Evolutionary conservation across 176 grass and related monocot genomes (phyloP).

Genomic region (Cocos nucifera): DNA sequence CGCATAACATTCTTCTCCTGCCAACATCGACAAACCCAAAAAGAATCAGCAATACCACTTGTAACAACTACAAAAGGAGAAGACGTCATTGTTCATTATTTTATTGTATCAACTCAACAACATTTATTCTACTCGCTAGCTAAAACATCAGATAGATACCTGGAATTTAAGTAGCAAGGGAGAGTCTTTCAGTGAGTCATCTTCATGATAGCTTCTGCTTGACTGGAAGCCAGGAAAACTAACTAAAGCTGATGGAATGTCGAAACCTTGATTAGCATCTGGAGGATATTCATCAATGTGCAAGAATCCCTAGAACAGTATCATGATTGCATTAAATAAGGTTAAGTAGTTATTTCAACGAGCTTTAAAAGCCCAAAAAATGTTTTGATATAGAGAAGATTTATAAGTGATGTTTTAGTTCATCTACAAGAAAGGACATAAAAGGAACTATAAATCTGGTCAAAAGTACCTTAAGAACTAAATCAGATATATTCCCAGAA

Average conservation of each 20-base stretch:
- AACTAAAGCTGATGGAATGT: constrained; percentile 95
- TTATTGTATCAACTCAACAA: too few relatives aligned
- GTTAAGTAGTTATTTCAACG: too few relatives aligned
- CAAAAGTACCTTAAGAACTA: too few relatives aligned
- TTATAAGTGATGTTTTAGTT: too few relatives aligned
- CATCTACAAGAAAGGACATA: too few relatives aligned
- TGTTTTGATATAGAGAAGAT: too few relatives aligned
- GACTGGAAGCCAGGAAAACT: constrained; percentile 83
- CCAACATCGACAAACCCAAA: constrained; percentile 18
- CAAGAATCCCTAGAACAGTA: constrained; percentile 63
- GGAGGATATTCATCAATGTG: constrained; percentile 99
- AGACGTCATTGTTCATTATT: too few relatives aligned
- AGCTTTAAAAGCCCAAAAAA: too few relatives aligned
- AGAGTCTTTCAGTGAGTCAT: constrained; percentile 28
- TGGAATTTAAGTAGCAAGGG: constrained; percentile 58
- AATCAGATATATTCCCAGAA: too few relatives aligned
- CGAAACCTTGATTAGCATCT: constrained; percentile 99
- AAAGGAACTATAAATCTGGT: too few relatives aligned
- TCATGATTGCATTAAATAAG: constrained; percentile 8
- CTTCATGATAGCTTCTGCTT: constrained; percentile 56
- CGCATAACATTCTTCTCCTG: constrained; percentile 68
- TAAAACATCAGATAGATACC: constrained; percentile 32
- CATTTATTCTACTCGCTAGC: neutral
- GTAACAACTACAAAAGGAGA: too few relatives aligned
- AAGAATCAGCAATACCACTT: neutral